Evolutionary conservation across 192 early-diverging fungal genomes (phyloP), one percentile per base, ranked within the genome.

Genomic region (Tieghemiomyces parasiticus): DNA sequence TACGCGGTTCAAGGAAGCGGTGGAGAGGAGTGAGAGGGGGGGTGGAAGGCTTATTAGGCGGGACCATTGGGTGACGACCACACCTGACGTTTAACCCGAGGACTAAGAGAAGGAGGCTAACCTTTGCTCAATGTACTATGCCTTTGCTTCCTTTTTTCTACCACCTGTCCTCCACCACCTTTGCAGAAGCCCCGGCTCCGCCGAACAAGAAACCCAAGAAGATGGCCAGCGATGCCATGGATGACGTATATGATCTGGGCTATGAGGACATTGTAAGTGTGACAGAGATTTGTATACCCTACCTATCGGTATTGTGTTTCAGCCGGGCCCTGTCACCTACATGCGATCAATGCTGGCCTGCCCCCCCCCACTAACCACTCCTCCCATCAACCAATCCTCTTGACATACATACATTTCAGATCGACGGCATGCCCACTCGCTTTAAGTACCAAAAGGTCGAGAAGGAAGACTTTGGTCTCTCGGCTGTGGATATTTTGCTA

Each of bases 381-480:
- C 26, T 35, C 46, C 12, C 46, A 65, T 20, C 55, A 64, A 10
- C 58, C 59, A 35, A 45, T 60, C 16, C 63, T 63, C 56, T 65
- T 75, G 20, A 61, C 75, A 63, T 63, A 73, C 68, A 69, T 74
- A 75, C 50, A 75, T 77, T 63, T 77, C 76, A 48, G 68, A 50
- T 69, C 69, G 90, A 83, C 58, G 91, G 86, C 62, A 46, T 89
- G 29, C 83, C 90, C 2, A 91, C 89, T 4, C 78, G 92, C 56
- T 99, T 96, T 75, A 91, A 89, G 63, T 99, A 99, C 76, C 71
- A 78, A n/a, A 79, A 91, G 70, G 88, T 89, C 14, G 79, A 84
- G 60, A 58, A 83, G 0, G 82, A 86, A 12, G 71, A 73, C 58
- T 96, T 78, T 63, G 91, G 91, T 25, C 67, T 99, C 45, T 76